Percentiles rank a stretch among this genome's conserved stretches.
Conservation (phyloP, 305 asterid species). For the Nicotiana rustica region DNA sequence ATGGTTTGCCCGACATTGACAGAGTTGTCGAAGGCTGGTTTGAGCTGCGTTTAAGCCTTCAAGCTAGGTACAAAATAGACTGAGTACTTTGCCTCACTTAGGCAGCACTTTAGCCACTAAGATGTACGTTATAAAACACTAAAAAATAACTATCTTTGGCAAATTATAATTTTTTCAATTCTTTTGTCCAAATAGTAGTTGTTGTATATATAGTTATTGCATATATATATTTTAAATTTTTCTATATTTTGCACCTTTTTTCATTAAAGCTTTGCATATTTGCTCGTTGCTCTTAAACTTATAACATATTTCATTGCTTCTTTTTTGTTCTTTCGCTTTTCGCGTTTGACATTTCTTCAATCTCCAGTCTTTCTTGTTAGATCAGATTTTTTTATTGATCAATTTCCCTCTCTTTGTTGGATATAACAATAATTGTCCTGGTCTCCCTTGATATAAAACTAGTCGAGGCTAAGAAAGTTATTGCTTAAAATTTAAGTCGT, state of each 20-base stretch:
- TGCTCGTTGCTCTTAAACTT: neutral
- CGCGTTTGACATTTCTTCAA: neutral
- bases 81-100: neutral
- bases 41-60: neutral
- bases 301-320: neutral
- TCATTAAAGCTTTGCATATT: neutral
- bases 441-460: slow-evolving; percentile 14
- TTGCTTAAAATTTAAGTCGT: slow-evolving; percentile 4
- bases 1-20: neutral
- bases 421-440: too few species aligned
- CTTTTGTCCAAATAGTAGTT: neutral
- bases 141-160: neutral
- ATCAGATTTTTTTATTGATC: too few species aligned
- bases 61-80: slow-evolving; percentile 19
- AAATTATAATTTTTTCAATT: neutral
- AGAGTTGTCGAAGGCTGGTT: neutral
- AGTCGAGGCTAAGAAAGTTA: neutral
- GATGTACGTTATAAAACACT: neutral
- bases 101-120: neutral
- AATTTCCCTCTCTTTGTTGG: too few species aligned
- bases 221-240: neutral
- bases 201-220: neutral
- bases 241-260: neutral
- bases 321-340: neutral
- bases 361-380: too few species aligned